Base-by-base conservation (phyloP, 257 asterid genomes). In the Przewalskia tangutica region DNA sequence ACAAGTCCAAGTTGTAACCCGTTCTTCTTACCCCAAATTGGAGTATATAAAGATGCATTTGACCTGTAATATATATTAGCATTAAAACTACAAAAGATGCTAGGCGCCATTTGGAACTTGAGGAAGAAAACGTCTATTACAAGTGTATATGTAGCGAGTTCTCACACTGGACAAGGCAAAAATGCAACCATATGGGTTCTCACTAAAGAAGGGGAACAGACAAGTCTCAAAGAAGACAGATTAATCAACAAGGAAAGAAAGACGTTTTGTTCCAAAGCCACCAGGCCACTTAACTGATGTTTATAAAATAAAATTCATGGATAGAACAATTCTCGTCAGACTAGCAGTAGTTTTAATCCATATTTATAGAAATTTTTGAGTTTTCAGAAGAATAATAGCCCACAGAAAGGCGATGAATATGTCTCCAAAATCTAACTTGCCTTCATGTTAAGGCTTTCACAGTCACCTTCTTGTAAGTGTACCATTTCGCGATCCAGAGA, bases 391-490 rank as follows among this genome's bases (percentile, higher is more conserved):
- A 68, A n/a, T 2, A 42, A 18, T 59, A 59, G 34, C 34, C 65
- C 13, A 18, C 67, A 60, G 13, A 4, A 44, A 68, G n/a, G 9
- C 56, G 2, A 18, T 40, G 3, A 34, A 14, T 3, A 65, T 10
- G 8, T 62, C 14, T 62, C 36, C 7, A 62, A 23, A 20, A 27
- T 62, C 17, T 62, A 23, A 27, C 7, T 16, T 10, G 63, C 4
- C 11, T 56, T 62, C 68, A 67, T 9, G 42, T 23, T 6, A 58
- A 17, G 12, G 84, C 77, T 62, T 62, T 44, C 0, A n/a, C 84
- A 4, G 86, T 86, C 7, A 88, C 89, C 84, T 89, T 92, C 95
- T 95, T 95, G 93, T 93, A 95, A 42, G 84, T 88, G 83, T 88
- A 88, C 78, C 81, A 83, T 4, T 85, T 81, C 0, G 91, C 86